Conservation (phyloP, 495 filamentous ascomycete genomes). For the Talaromyces borbonicus region DNA sequence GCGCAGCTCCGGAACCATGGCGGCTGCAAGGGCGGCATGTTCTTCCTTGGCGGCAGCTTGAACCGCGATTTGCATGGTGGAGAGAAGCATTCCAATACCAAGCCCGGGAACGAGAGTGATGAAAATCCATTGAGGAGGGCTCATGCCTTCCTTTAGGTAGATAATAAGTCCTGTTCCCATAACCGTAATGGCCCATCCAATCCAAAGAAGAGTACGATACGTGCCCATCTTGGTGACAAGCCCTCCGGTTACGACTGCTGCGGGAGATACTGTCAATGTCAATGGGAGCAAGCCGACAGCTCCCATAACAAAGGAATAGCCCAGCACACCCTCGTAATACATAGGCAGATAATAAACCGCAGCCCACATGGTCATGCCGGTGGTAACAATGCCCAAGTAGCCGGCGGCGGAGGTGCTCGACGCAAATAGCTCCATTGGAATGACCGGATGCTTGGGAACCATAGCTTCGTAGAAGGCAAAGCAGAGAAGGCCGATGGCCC, state of each 20-base stretch:
- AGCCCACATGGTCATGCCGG: slow-evolving; percentile 6
- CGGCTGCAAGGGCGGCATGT: slow-evolving; percentile 27
- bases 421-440: slow-evolving; percentile 9
- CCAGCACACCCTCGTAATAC: slow-evolving; percentile 1
- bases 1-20: slow-evolving; percentile 48
- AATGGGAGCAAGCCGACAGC: neutral
- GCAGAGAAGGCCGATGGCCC: slow-evolving; percentile 20
- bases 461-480: slow-evolving; percentile 11
- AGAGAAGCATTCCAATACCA: slow-evolving; percentile 16
- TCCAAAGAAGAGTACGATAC: neutral
- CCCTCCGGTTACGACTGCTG: neutral
- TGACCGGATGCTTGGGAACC: slow-evolving; percentile 1
- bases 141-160: slow-evolving; percentile 12
- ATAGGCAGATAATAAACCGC: neutral
- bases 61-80: slow-evolving; percentile 22
- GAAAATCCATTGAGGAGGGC: slow-evolving; percentile 12
- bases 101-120: slow-evolving; percentile 19
- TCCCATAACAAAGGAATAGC: neutral
- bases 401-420: slow-evolving; percentile 7
- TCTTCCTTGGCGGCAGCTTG: slow-evolving; percentile 21
- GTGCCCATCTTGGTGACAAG: neutral
- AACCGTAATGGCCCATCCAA: neutral
- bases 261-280: neutral
- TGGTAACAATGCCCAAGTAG: slow-evolving; percentile 15
- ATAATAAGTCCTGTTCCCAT: neutral